Percentiles rank a stretch among this genome's conserved stretches.
Evolutionary conservation across 1,284 basidiomycete genomes (phyloP).

Genomic region (Ceratobasidium sp.): DNA sequence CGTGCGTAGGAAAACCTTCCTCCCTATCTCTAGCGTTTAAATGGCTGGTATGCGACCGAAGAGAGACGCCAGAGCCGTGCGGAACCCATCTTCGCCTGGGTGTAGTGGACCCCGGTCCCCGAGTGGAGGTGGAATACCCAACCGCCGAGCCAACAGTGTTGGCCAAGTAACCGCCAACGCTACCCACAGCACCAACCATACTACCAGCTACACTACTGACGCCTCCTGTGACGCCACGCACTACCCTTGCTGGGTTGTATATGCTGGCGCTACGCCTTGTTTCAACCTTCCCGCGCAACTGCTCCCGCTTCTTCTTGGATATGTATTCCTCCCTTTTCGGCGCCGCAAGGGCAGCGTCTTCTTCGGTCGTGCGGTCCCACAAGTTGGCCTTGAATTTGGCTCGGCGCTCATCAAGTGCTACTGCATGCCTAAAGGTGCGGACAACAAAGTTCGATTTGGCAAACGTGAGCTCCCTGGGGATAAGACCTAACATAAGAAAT

Average conservation of each 20-base stretch:
- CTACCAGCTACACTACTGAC: not conserved
- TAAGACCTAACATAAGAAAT: constrained; percentile 64
- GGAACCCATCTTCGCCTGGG: not conserved
- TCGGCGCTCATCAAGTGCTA: constrained; percentile 43
- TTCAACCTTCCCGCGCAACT: not conserved
- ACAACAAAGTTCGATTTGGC: constrained; percentile 34
- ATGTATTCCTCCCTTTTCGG: constrained; percentile 26
- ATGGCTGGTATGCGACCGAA: no score
- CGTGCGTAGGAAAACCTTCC: no score
- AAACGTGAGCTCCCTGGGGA: constrained; percentile 56
- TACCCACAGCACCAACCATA: constrained; percentile 14
- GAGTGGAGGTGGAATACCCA: not conserved
- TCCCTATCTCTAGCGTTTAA: no score
- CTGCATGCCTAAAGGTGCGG: constrained; percentile 38
- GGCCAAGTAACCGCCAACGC: not conserved
- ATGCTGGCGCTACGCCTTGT: not conserved
- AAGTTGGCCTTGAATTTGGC: constrained; percentile 54
- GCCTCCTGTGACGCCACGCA: constrained; percentile 1
- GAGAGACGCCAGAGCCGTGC: not conserved
- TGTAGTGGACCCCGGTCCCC: not conserved
- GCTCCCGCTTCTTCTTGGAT: constrained; percentile 29
- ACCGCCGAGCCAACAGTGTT: not conserved
- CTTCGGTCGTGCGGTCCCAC: constrained; percentile 49
- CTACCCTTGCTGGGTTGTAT: not conserved
- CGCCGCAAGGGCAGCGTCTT: constrained; percentile 33